Base-by-base conservation (phyloP, 2,329 filamentous ascomycete species). In the Penicillium sp. region DNA sequence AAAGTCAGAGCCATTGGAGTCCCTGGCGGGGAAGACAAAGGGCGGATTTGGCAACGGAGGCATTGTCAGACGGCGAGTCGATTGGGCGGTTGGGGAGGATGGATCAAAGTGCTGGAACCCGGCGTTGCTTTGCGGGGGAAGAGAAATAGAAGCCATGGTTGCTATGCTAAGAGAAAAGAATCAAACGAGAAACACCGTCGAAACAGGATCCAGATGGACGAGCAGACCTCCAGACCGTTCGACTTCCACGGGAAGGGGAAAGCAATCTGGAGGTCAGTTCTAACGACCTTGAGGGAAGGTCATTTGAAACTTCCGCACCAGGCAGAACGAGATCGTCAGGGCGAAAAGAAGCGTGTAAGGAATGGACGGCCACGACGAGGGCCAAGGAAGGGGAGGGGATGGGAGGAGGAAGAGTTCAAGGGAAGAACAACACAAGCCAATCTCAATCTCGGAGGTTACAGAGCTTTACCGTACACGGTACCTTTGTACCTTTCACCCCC, bases 1-100 rank as follows among this genome's bases (percentile, higher is more conserved):
- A 7, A 37, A 34, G 9, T 44, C 27, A 34, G 42, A 14, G 18
- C 41, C 39, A 5, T 74, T 66, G 1, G 72, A 59, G 6, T 71
- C 63, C 30, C 54, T 52, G 15, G 54, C 67, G 62, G 80, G 81
- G 51, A 84, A 84, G 40, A 79, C 71, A 52, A 84, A 84, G 4
- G 73, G 73, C 18, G 80, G 79, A 36, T 83, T 83, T 31, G 79
- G 78, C 30, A 61, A 46, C 10, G 60, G 60, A 27, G 55, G 52
- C 56, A 60, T 57, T 30, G 44, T 51, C 37, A 54, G 26, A 34
- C 55, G 55, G 45, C 55, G 53, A 42, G 35, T 50, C 37, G 51
- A 45, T 31, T 44, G 25, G 35, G 34, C 28, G 22, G 44, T 38
- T n/a, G 57, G 35, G 12, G 45, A 34, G n/a, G 47, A 23, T 12